Base-by-base conservation (phyloP, 83 land plant genomes). In the Thuja plicata region DNA sequence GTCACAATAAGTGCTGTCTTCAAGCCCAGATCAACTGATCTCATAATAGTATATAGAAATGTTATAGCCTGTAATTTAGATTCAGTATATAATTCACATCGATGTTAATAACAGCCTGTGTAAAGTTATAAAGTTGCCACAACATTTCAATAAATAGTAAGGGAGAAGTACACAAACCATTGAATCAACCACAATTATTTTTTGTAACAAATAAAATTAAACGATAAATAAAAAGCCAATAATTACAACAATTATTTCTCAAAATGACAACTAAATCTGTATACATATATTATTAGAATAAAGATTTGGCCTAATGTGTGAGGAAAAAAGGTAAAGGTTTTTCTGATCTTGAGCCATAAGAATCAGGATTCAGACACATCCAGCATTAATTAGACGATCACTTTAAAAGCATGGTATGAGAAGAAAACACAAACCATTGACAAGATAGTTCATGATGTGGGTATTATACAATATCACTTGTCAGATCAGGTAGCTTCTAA, bases 41-140 rank as follows among this genome's bases (percentile, higher is more conserved):
- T 94, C 96, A 98, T 90, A 60, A 97, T 95, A 85, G 98, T 96
- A 89, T 98, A 95, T 84, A 98, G 86, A 84, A 98, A 96, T n/a
- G 97, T 97, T 86, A 98, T 98, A n/a, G 97, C 99, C 99, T 98
- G 94, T 81, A 91, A 37, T 35, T 6, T 86, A 32, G 30, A 24
- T 46, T 76, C 5, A 77, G 86, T 24, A 70, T 17, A 32, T 66
- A 52, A 35, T 52, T 34, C 79, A 70, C n/a, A 24, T 70, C 27
- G 4, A 35, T 76, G 10, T 66, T 66, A 24, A 66, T 24, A 62
- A 66, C n/a, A 8, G 73, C 27, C 0, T 9, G n/a, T 66, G 24
- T 62, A 6, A 24, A 66, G 73, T 66, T 32, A 73, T n/a, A 73
- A 73, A 73, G 11, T 32, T 73, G 37, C 35, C 77, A 73, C 35